Percentiles rank a stretch among this genome's conserved stretches.
Conservation (phyloP, 768 basidiomycete species). For the Boletus coccyginus region DNA sequence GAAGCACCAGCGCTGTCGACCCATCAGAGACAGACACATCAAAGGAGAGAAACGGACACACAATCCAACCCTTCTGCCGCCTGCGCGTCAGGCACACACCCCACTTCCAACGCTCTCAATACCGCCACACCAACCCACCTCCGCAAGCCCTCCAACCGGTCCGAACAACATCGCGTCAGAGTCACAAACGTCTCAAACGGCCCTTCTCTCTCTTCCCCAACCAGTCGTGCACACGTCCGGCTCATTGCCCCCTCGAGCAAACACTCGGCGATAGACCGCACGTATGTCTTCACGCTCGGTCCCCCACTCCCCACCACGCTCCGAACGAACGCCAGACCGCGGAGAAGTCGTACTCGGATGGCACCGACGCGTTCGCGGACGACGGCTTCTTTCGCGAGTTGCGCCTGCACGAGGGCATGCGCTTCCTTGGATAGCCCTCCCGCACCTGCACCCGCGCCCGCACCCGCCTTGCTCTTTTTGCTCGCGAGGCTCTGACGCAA, state of each 20-base stretch:
- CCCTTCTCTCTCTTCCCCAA: conserved; percentile 41
- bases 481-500: conserved; percentile 79
- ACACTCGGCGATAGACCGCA: conserved; percentile 56
- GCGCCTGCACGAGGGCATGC: conserved; percentile 76
- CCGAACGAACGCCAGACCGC: conserved; percentile 68
- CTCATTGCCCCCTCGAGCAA: conserved; percentile 66
- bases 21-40: not conserved
- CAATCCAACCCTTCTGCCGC: conserved; percentile 64
- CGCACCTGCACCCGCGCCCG: conserved; percentile 34
- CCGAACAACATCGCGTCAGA: conserved; percentile 68
- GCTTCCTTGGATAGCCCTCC: conserved; percentile 76
- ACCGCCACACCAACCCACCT: conserved; percentile 83
- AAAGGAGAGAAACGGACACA: not conserved
- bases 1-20: conserved; percentile 64
- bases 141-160: conserved; percentile 64
- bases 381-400: conserved; percentile 74
- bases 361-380: conserved; percentile 58
- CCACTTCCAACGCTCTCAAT: conserved; percentile 65
- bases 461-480: conserved; percentile 53
- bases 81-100: conserved; percentile 68
- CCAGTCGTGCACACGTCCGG: conserved; percentile 52
- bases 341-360: conserved; percentile 53
- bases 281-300: conserved; percentile 49
- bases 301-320: conserved; percentile 49
- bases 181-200: conserved; percentile 75